Evolutionary conservation across 108 stramenopile genomes (phyloP).

Genomic region (Nitzschia sp.): DNA sequence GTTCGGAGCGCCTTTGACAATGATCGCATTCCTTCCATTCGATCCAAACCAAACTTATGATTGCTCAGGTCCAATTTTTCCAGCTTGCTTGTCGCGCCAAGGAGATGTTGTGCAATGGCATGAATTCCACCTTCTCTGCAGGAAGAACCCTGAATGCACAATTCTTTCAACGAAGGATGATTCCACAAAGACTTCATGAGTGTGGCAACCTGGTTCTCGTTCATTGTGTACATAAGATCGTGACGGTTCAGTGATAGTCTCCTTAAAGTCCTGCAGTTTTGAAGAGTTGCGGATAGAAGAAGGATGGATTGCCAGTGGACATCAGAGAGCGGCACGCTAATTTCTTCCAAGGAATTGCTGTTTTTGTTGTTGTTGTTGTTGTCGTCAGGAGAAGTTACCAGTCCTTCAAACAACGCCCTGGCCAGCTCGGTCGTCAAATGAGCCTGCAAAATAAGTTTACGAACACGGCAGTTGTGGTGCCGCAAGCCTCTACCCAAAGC

Average conservation of each 20-base stretch:
- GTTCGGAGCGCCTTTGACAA: neutral
- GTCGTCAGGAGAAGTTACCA: neutral
- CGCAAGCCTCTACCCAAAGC: neutral
- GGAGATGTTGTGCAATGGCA: neutral
- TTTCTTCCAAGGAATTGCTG: neutral
- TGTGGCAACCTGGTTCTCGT: neutral
- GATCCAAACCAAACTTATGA: neutral
- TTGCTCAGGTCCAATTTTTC: slow-evolving; percentile 17
- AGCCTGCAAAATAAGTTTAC: slow-evolving; percentile 5
- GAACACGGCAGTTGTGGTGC: neutral
- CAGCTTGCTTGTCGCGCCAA: neutral
- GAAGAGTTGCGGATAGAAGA: neutral
- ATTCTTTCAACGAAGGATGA: slow-evolving; percentile 10
- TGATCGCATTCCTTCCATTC: neutral
- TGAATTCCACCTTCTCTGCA: neutral
- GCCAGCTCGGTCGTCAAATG: slow-evolving; percentile 3
- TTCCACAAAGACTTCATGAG: neutral
- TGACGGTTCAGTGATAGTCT: slow-evolving; percentile 10
- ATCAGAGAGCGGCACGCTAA: slow-evolving; percentile 4
- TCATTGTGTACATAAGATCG: neutral
- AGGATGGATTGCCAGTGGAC: neutral
- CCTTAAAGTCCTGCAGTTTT: neutral
- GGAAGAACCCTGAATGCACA: slow-evolving; percentile 12
- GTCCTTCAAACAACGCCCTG: slow-evolving; percentile 1
- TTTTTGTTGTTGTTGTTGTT: too few relatives aligned